Evolutionary conservation across 225 moss, liverwort and hornwort genomes (phyloP).

Genomic region (Polytrichum formosum): DNA sequence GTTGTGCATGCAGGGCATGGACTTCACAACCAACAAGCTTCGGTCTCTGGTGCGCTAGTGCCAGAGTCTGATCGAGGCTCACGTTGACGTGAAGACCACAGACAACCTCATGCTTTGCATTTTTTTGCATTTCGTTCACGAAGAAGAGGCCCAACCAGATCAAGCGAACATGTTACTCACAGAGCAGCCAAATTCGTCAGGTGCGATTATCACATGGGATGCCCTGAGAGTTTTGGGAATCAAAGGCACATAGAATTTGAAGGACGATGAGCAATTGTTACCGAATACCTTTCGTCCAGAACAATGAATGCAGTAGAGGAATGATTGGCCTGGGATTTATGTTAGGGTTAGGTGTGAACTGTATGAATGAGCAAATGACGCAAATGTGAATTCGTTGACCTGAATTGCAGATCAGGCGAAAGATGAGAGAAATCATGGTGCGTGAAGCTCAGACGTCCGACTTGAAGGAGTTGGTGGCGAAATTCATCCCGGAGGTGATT

Average conservation of each 20-base stretch:
- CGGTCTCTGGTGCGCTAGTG: no score
- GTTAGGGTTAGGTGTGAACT: no score
- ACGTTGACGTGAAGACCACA: slow-evolving; percentile 36
- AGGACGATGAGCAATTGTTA: background rate
- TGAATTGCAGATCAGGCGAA: slow-evolving; percentile 28
- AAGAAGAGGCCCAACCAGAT: slow-evolving; percentile 10
- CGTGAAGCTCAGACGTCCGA: slow-evolving; percentile 29
- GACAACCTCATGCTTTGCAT: slow-evolving; percentile 29
- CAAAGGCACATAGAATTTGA: background rate
- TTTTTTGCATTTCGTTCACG: slow-evolving; percentile 31
- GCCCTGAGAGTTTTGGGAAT: background rate
- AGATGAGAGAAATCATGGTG: slow-evolving; percentile 45
- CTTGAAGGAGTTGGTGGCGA: slow-evolving; percentile 34
- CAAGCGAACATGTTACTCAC: slow-evolving; percentile 32
- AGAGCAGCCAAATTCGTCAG: no score
- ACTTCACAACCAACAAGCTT: no score
- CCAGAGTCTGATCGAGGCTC: slow-evolving; percentile 34
- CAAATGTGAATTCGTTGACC: no score
- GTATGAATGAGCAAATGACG: no score
- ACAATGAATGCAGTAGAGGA: background rate
- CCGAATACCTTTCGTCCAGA: no score
- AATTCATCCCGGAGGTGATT: slow-evolving; percentile 33
- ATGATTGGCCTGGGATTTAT: background rate
- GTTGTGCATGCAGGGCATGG: no score
- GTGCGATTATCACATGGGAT: no score